Base-by-base conservation (phyloP, 139 green algal genomes). In the Coelastrella sp. region DNA sequence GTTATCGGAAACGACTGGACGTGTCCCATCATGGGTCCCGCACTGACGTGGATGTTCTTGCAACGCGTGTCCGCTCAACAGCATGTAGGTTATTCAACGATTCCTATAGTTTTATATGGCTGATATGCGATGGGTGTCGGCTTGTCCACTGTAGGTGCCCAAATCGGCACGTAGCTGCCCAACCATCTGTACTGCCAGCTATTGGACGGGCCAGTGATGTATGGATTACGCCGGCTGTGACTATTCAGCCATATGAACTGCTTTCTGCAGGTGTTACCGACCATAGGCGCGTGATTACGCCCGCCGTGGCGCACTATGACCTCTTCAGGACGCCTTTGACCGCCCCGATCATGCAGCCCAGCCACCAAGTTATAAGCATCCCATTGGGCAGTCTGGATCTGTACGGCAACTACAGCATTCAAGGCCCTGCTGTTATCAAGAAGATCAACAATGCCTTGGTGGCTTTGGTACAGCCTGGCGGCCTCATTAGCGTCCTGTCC, bases 381-480 rank as follows among this genome's bases (percentile, higher is more conserved):
- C 74, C 85, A 5, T 59, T 90, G 6, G 85, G 85, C 58, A 75
- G 58, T 57, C 19, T 90, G 7, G 58, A 90, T 23, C 58, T 90
- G 20, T 90, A 76, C 64, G 85, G 85, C 68, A 80, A 84, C 64
- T 83, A 84, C 73, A 89, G 71, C 59, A 23, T 90, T 19, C 73
- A 75, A 58, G 85, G 85, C n/a, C 85, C 85, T 47, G 85, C 85
- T 2, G 22, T 90, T 16, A 74, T 90, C 14, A 47, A 60, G 73
- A 90, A 90, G 73, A 54, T 90, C 7, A 68, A 83, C 73, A 83
- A 90, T 61, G n/a, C 73, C 20, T 22, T 90, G 57, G 73, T 90
- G 73, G 85, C 85, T 10, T 23, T 76, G 16, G 61, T 90, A 19
- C 59, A 83, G 85, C 85, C 85, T 5, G 85, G 85, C 59, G 85